Base-by-base conservation (phyloP, 306 rosid species). In the Sesbania bispinosa region DNA sequence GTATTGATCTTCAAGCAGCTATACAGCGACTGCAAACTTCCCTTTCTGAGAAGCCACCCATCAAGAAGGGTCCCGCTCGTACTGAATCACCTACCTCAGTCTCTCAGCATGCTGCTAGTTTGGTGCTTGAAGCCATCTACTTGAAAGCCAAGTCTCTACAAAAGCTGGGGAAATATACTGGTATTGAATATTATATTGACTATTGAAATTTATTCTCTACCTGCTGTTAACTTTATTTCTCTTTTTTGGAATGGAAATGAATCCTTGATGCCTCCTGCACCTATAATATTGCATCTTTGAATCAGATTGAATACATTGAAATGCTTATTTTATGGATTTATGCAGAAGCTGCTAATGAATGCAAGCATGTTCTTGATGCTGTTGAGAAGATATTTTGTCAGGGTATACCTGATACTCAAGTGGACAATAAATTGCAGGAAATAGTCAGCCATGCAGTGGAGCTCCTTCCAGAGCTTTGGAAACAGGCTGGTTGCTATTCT, bases 401-500 rank as follows among this genome's bases (percentile, higher is more conserved):
- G 75, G 97, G 97, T 52, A 86, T 85, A 71, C 80, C 84, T 10
- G 98, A 90, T 74, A 85, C 75, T 42, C 97, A 90, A 89, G 89
- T 86, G 68, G 99, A 94, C 63, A 70, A 45, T 63, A 94, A 73
- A 74, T 79, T 91, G 88, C 99, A 91, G 75, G 99, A 91, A 62
- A 88, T 84, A 59, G 86, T 91, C 18, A 85, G 88, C 69, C 85
- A 80, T 60, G 89, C 94, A 51, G 97, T 88, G 27, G 99, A 92
- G 89, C 92, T 94, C 54, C 92, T 91, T 84, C 99, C 99, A 4
- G 97, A 89, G 80, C 95, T 94, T 39, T 91, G 88, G 90, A 91
- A 89, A 79, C 90, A 85, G 70, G 88, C 88, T 0, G 85, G 95
- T 61, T 61, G 77, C 79, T 73, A 72, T 69, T 68, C 76, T 6